Conservation (phyloP, 768 basidiomycete species). For the Artomyces pyxidatus region DNA sequence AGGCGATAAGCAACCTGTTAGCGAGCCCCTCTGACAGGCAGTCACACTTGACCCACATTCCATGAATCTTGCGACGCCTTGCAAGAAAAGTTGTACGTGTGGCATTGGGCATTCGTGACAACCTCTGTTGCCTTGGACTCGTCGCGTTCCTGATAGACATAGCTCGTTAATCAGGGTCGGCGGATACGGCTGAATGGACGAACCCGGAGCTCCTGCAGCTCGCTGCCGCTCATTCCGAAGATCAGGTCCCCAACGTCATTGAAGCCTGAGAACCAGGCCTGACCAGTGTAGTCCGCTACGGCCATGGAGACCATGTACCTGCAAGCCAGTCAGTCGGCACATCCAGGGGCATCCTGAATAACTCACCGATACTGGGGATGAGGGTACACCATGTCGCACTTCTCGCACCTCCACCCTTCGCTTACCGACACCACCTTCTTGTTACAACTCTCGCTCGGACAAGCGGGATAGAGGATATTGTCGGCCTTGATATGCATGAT, state of each 20-base stretch:
- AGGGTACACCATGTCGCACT: conserved; percentile 67
- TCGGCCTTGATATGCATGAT: conserved; percentile 83
- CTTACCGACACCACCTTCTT: conserved; percentile 78
- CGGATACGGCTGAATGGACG: not conserved
- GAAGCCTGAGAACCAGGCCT: conserved; percentile 92
- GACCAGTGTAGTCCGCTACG: conserved; percentile 82
- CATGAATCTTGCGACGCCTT: conserved; percentile 83
- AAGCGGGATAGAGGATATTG: conserved; percentile 83
- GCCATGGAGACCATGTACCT: conserved; percentile 82
- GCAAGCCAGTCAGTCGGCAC: conserved; percentile 3
- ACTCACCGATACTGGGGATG: conserved; percentile 77
- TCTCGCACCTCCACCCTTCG: conserved; percentile 88
- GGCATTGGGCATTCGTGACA: conserved; percentile 58
- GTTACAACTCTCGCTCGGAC: conserved; percentile 69
- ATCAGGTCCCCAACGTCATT: conserved; percentile 80
- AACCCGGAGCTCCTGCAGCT: conserved; percentile 67
- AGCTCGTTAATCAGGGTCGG: not conserved
- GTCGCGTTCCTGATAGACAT: conserved; percentile 42
- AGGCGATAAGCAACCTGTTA: conserved; percentile 3
- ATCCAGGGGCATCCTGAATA: not conserved
- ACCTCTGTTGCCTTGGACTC: conserved; percentile 49
- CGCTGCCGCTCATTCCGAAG: conserved; percentile 73
- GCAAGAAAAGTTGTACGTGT: conserved; percentile 75
- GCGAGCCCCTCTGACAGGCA: not conserved
- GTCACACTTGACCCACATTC: conserved; percentile 49